Conservation (phyloP, 352 stramenopile species). For the Hyaloperonospora arabidopsidis region DNA sequence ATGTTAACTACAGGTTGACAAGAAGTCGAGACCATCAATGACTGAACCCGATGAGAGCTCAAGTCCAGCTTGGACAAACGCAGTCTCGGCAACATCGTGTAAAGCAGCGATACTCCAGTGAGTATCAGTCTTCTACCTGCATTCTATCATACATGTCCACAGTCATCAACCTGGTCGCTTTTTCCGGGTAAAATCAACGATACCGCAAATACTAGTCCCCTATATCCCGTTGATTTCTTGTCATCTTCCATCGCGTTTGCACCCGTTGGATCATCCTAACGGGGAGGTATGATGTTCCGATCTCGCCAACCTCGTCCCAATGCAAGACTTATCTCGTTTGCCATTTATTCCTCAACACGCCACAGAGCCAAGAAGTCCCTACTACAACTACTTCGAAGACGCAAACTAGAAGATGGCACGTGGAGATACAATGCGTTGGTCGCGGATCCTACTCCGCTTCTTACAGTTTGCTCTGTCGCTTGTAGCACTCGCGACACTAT, state of each 20-base stretch:
- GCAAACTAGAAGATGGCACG: constrained; percentile 19
- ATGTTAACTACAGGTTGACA: too few relatives aligned
- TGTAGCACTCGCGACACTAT: constrained; percentile 52
- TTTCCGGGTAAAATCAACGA: too few relatives aligned
- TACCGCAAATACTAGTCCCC: not conserved
- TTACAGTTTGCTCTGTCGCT: constrained; percentile 51
- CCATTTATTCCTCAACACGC: not conserved
- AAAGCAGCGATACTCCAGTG: too few relatives aligned
- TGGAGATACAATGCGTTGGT: constrained; percentile 18
- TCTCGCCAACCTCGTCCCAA: not conserved
- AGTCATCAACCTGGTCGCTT: too few relatives aligned
- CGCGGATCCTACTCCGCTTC: constrained; percentile 45
- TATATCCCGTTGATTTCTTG: not conserved
- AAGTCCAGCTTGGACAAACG: too few relatives aligned
- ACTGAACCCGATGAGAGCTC: too few relatives aligned
- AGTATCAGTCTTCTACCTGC: too few relatives aligned
- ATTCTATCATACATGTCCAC: too few relatives aligned
- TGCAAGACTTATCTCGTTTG: not conserved
- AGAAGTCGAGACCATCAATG: too few relatives aligned
- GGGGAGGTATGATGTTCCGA: not conserved
- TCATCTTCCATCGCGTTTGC: not conserved
- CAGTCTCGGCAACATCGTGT: too few relatives aligned
- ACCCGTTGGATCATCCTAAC: not conserved
- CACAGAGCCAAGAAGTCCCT: not conserved
- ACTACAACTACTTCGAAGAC: not conserved